phyloP scores from a whole-genome alignment of 208 protist genomes.

The Leishmania turanica region DNA sequence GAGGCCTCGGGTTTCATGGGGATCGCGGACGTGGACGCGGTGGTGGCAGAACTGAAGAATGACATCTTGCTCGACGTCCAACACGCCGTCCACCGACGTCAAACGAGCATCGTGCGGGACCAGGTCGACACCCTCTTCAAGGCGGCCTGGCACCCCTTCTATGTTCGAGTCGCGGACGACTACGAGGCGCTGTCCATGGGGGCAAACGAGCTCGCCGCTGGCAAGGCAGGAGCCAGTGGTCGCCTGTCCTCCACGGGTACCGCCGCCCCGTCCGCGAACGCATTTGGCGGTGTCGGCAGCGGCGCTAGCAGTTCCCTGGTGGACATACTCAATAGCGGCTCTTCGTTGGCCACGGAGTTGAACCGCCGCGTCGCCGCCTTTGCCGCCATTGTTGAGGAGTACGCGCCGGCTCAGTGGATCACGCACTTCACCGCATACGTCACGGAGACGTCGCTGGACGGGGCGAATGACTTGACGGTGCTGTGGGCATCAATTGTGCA shows the following conservation, averaged over 20 bases:
- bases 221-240: constrained; percentile 5
- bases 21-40: constrained; percentile 50
- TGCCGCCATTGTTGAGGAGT: constrained; percentile 58
- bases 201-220: constrained; percentile 17
- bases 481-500: constrained; percentile 63
- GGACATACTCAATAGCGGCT: constrained; percentile 41
- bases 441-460: constrained; percentile 35
- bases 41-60: constrained; percentile 57
- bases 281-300: constrained; percentile 4
- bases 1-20: constrained; percentile 27
- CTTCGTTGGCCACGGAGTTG: constrained; percentile 42
- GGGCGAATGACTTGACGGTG: constrained; percentile 48
- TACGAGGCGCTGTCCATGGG: constrained; percentile 54
- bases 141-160: constrained; percentile 61
- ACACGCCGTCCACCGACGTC: constrained; percentile 63
- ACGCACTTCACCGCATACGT: constrained; percentile 53
- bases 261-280: constrained; percentile 1
- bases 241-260: not conserved
- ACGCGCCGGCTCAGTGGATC: constrained; percentile 60
- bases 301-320: constrained; percentile 11
- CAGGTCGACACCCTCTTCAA: constrained; percentile 62
- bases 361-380: constrained; percentile 57
- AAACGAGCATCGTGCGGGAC: constrained; percentile 53
- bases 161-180: constrained; percentile 66
- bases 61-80: constrained; percentile 63